Conservation (phyloP, 1,284 basidiomycete species). For the Ganoderma leucocontextum region DNA sequence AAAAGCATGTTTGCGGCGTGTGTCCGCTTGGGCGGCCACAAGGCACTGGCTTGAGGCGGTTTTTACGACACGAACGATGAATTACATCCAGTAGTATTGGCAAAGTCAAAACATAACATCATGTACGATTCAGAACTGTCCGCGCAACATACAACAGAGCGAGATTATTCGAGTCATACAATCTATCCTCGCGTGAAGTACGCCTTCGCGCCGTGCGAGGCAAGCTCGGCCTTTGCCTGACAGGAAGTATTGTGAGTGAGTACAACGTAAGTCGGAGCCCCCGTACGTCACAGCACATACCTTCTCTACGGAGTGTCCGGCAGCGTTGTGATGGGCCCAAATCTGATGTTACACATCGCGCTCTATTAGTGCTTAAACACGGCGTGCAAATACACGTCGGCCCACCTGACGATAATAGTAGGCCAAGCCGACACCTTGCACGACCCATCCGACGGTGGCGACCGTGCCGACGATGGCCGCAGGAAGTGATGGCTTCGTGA, state of each 20-base stretch:
- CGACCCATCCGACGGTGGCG: constrained; percentile 86
- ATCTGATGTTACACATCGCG: constrained; percentile 58
- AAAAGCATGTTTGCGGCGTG: constrained; percentile 28
- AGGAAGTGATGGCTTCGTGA: constrained; percentile 65
- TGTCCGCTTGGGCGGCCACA: constrained; percentile 17
- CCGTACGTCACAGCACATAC: constrained; percentile 46
- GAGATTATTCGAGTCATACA: constrained; percentile 17
- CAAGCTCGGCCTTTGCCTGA: constrained; percentile 87
- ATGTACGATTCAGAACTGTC: constrained; percentile 7
- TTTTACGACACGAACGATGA: constrained; percentile 24
- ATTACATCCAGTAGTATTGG: constrained; percentile 15
- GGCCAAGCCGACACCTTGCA: constrained; percentile 86
- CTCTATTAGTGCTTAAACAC: constrained; percentile 1
- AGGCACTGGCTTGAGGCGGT: constrained; percentile 4
- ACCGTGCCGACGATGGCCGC: constrained; percentile 84
- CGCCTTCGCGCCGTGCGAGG: constrained; percentile 85
- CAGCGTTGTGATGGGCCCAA: constrained; percentile 84
- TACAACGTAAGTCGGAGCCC: constrained; percentile 7
- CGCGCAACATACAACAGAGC: constrained; percentile 25
- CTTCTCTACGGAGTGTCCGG: constrained; percentile 86
- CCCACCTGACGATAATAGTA: constrained; percentile 83
- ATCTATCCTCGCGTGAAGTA: constrained; percentile 83
- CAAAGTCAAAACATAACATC: constrained; percentile 10
- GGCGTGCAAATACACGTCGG: constrained; percentile 13
- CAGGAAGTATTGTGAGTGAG: constrained; percentile 33